Evolutionary conservation across 2,329 filamentous ascomycete genomes (phyloP), one percentile per base, ranked within the genome.

Genomic region (Colletotrichum sp.): DNA sequence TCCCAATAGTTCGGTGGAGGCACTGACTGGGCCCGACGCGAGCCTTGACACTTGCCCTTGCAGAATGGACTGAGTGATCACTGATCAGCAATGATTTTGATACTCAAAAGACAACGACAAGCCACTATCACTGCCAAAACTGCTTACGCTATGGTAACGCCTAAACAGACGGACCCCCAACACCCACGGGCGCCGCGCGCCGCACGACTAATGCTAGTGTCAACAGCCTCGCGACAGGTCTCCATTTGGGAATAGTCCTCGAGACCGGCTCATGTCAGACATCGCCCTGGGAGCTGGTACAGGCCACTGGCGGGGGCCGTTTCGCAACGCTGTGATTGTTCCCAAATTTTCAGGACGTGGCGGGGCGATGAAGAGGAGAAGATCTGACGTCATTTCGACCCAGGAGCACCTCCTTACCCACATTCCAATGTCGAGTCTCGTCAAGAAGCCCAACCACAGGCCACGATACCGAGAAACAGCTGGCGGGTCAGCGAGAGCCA

Each of bases 1-100:
- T 76, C 65, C 73, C 73, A 69, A 32, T 65, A 34, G 73, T 73
- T 76, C 70, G 73, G 65, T 76, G 70, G 73, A 76, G 70, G 73
- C 65, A 64, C 58, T 62, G 28, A 26, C 55, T 66, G 68, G 34
- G 58, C 32, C 60, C 43, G 65, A 58, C 36, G 52, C 28, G 34
- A 24, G 21, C 28, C 21, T 68, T 36, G 73, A 75, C 70, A 69
- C 21, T 18, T 76, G 64, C 64, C 64, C 70, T 72, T 73, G 58
- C 70, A 68, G 28, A 38, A 68, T 48, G 21, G 21, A 52, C 43
- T 52, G 43, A 48, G 38, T 58, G 34, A 71, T 48, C 16, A 18
- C 55, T 58, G 32, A 64, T 26, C 61, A 38, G 21, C 61, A 16
- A 28, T 15, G 21, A 38, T 64, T 64, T 61, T 43, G 32, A 24